Conservation (phyloP, 2,329 filamentous ascomycete species). For the Ophiostoma populinum region DNA sequence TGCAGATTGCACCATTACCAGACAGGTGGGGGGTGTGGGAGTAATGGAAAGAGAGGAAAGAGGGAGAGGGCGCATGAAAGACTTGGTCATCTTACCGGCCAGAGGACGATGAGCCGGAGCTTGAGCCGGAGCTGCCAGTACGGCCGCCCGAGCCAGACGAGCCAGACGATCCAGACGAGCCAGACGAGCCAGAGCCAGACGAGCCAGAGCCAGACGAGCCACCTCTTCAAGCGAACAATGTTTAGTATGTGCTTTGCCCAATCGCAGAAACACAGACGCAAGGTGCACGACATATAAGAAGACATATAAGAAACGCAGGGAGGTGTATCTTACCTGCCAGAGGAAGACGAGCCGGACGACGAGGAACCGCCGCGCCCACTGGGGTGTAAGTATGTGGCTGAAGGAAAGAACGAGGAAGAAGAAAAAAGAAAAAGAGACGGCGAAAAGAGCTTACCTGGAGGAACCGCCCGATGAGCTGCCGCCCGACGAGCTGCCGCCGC, state of each 20-base stretch:
- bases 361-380: no score
- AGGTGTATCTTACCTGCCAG: no score
- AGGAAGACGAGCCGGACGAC: no score
- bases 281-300: background rate
- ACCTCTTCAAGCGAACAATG: background rate
- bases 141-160: slow-evolving; percentile 5
- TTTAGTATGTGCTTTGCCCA: slow-evolving; percentile 4
- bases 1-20: no score
- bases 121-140: slow-evolving; percentile 2
- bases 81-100: no score
- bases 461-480: slow-evolving; percentile 1
- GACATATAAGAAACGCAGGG: no score
- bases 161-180: slow-evolving; percentile 7
- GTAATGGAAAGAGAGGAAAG: no score
- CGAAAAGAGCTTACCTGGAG: slow-evolving; percentile 3
- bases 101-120: slow-evolving; percentile 5
- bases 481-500: slow-evolving; percentile 9
- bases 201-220: background rate
- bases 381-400: no score
- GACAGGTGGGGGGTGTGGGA: no score
- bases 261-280: background rate
- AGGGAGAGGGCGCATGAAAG: no score
- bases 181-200: background rate
- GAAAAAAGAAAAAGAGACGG: background rate
- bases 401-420: background rate